Percentiles rank a stretch among this genome's conserved stretches.
phyloP scores from a whole-genome alignment of 129 eudicot species.

The Daucus carota region DNA sequence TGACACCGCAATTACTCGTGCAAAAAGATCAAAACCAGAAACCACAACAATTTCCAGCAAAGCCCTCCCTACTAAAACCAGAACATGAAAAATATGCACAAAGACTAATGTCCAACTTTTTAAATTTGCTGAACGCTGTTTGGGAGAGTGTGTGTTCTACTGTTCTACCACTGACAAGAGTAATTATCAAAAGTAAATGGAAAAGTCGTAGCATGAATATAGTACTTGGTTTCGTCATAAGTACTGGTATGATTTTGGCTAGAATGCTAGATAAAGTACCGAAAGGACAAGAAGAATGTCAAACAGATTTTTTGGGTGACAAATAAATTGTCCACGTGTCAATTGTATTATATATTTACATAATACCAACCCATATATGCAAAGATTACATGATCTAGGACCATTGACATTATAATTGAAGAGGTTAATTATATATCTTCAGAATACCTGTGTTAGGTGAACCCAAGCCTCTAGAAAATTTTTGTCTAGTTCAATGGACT shows the following conservation, averaged over 20 bases:
- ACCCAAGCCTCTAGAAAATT: conserved; percentile 85
- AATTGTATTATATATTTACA: neutral
- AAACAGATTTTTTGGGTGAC: neutral
- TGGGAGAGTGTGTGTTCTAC: neutral
- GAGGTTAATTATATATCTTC: neutral
- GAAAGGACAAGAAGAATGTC: neutral
- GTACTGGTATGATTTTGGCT: neutral
- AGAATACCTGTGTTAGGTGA: conserved; percentile 82
- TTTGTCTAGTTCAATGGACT: conserved; percentile 66
- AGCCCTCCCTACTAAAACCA: neutral
- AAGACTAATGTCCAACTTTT: neutral
- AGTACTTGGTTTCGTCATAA: neutral
- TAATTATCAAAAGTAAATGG: neutral
- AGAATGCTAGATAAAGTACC: neutral
- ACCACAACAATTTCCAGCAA: neutral
- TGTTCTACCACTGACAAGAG: neutral
- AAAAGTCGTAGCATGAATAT: neutral
- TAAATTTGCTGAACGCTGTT: neutral
- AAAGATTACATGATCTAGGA: neutral
- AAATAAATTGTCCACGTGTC: neutral
- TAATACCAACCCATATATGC: neutral
- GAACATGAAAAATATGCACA: neutral
- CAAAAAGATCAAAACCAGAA: neutral
- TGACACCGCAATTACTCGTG: neutral
- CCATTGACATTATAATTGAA: neutral